Conservation (phyloP, 306 rosid genomes). For the Citrullus amarus region DNA sequence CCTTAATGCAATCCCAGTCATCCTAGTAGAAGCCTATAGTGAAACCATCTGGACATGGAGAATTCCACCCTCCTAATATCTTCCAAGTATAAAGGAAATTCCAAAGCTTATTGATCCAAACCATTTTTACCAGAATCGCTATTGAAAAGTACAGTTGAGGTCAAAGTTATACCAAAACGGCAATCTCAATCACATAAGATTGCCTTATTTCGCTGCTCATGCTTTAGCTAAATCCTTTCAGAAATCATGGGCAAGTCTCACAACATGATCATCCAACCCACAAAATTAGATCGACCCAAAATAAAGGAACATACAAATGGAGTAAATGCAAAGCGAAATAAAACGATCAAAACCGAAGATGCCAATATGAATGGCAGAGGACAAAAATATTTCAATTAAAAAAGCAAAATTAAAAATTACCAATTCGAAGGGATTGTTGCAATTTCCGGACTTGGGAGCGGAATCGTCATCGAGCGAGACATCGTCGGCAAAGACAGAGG, state of each 20-base stretch:
- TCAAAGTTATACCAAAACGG: background rate
- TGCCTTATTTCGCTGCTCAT: background rate
- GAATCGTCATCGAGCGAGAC: slow-evolving; percentile 30
- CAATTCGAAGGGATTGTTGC: slow-evolving; percentile 65
- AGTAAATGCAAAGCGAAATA: background rate
- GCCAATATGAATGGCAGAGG: background rate
- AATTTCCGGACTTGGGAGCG: slow-evolving; percentile 32
- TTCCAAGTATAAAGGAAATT: background rate
- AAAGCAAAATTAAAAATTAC: slow-evolving; percentile 19
- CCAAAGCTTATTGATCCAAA: background rate
- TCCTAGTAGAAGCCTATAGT: background rate
- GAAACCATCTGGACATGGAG: background rate
- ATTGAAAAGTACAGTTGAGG: background rate
- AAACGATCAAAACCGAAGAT: background rate
- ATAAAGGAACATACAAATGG: background rate
- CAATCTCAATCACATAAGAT: background rate
- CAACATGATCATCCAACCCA: background rate
- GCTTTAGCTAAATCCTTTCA: background rate
- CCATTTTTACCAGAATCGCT: background rate
- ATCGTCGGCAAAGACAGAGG: slow-evolving; percentile 26
- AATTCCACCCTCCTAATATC: background rate
- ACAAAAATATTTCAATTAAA: background rate
- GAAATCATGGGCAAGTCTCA: background rate
- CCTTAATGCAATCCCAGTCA: background rate
- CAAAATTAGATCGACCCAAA: background rate